Base-by-base conservation (phyloP, 2,329 filamentous ascomycete genomes). In the Pseudopithomyces maydicus region DNA sequence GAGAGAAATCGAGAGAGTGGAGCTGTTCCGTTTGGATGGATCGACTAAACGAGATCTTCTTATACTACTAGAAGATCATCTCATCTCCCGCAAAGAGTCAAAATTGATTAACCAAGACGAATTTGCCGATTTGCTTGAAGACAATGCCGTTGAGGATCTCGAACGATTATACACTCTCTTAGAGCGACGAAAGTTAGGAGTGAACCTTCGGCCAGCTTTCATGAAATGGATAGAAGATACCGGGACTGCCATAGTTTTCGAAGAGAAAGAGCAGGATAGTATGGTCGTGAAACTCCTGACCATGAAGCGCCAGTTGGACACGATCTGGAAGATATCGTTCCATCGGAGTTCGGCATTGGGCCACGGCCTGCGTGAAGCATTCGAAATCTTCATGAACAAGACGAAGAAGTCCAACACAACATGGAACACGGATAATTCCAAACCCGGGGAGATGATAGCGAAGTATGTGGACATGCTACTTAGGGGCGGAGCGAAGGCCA, bases 391-490 rank as follows among this genome's bases (percentile, higher is more conserved):
- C 67, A 97, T 99, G 82, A 99, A 99, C 74, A 91, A 95, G 74
- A 85, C 83, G 3, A 89, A 89, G 71, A 90, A 88, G 70, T 87
- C 85, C 1, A 83, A 85, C 7, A 81, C 87, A 4, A 88, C 86
- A 4, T 94, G 90, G 85, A 86, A 87, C 50, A 91, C 90, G 0
- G 89, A 92, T 54, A 96, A 93, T 54, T 92, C 92, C 17, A 98
- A 96, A 81, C 92, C 96, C 14, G 95, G 94, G 48, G 95, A 99
- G 79, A 97, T 98, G 93, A 96, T 97, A 66, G 96, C 95, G 29
- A 98, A 97, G 77, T 93, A 98, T 68, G 90, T 99, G 59, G 95
- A 99, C 76, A 84, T 90, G 79, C 82, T 99, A 19, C 84, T 99
- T 32, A 88, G 92, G 54, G 92, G 92, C 48, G 96, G 95, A 1